Percentiles rank a stretch among this genome's conserved stretches.
These are phyloP conservation scores for Coccomyxa sp. DNA, from an alignment of 139 green algal genomes.

Conservation along the genomic window DNA sequence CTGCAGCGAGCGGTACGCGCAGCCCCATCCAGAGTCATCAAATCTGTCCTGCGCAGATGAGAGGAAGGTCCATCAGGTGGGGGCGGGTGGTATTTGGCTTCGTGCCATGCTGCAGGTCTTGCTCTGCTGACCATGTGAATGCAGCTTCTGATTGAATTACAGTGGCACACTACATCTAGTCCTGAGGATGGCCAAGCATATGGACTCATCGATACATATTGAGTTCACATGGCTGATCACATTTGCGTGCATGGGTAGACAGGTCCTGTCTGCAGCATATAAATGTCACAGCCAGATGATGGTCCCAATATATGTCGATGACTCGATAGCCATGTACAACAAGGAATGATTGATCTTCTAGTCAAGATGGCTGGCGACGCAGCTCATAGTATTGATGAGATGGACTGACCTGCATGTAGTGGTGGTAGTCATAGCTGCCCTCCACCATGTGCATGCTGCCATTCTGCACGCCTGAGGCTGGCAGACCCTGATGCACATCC, in stretches of 20 bases:
- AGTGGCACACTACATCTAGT: too few species aligned
- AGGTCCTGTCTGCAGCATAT: neutral
- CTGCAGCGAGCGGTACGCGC: conserved; percentile 94
- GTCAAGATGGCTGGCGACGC: neutral
- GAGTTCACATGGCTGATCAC: too few species aligned
- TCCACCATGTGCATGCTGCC: conserved; percentile 60
- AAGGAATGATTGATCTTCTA: neutral
- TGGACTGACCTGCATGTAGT: conserved; percentile 85
- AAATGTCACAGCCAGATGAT: neutral
- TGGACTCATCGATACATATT: too few species aligned
- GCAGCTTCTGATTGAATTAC: too few species aligned
- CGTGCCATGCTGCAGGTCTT: too few species aligned
- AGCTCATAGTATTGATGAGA: neutral
- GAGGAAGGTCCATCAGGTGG: too few species aligned
- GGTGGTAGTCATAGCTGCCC: conserved; percentile 91
- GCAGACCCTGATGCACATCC: conserved; percentile 71
- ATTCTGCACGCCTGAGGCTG: conserved; percentile 24
- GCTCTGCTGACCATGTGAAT: too few species aligned
- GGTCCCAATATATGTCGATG: neutral
- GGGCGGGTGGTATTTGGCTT: too few species aligned
- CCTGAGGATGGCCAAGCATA: too few species aligned
- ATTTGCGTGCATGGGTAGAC: too few species aligned
- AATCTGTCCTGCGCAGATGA: conserved; percentile 91
- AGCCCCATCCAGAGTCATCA: conserved; percentile 92
- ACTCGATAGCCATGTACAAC: neutral